Base-by-base conservation (phyloP, 352 stramenopile species). In the Globisporangium polare region DNA sequence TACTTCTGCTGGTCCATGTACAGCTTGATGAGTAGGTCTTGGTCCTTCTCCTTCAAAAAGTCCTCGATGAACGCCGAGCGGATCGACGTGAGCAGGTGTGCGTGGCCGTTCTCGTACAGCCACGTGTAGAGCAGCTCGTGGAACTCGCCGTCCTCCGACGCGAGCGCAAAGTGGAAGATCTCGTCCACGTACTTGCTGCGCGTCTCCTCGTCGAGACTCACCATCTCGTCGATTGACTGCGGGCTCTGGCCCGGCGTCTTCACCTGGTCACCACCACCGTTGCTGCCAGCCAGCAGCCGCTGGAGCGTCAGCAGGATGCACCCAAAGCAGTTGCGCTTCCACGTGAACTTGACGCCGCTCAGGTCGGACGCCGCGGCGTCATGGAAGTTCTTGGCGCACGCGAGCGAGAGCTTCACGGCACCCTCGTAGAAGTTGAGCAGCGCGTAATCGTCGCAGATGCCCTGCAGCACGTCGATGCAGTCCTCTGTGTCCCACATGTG, bases 1-100 rank as follows among this genome's bases (percentile, higher is more conserved):
- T 92, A 95, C 63, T 91, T 92, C 24, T 88, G 80, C 56, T 94
- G 84, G 20, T 92, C 79, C 82, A 95, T 92, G 65, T 95, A 94
- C 46, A 90, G 72, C 65, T 92, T 88, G 39, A 95, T 77, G 10
- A 95, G 77, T 37, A 95, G 61, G 63, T 95, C 84, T 65, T 92
- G 80, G 55, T 95, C 85, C 58, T 89, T 88, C 49, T 80, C 74
- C 67, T 94, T 89, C 24, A 95, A 53, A 55, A 93, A 95, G 6
- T 83, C 78, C 69, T 95, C 86, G 58, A 94, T 92, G 61, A 80
- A 92, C 10, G 77, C 60, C 43, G 81, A 92, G 26, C 79, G 76
- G 53, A 93, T 83, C 13, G 78, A 82, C 7, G 75, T 86, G 52
- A 91, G 65, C 7, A 89, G 55, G 15, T 78, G 68, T 3, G 69